Conservation (phyloP, 441 rosid species). For the Arabidopsis lyrata region DNA sequence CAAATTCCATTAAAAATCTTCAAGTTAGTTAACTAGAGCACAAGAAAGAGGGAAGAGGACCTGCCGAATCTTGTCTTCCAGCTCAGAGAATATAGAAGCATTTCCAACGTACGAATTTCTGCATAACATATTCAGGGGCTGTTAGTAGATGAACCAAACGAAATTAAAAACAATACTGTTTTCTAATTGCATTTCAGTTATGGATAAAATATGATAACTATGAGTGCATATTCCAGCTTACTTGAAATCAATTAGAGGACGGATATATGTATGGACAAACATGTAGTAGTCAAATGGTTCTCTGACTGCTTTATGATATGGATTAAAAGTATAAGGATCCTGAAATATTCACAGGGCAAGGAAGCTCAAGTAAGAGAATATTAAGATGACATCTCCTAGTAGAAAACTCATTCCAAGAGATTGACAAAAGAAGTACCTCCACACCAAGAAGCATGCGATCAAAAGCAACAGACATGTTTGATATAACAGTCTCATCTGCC, state of each 20-base stretch:
- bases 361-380: conserved; percentile 30
- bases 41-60: conserved; percentile 45
- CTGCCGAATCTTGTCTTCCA: conserved; percentile 82
- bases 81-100: conserved; percentile 68
- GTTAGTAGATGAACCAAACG: conserved; percentile 27
- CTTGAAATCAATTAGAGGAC: conserved; percentile 90
- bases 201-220: conserved; percentile 11
- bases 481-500: conserved; percentile 68
- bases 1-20: conserved; percentile 4
- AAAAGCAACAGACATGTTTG: conserved; percentile 84
- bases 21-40: conserved; percentile 1
- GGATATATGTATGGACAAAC: conserved; percentile 94
- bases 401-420: conserved; percentile 21
- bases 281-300: conserved; percentile 94
- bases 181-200: neutral
- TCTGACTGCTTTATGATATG: conserved; percentile 85
- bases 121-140: conserved; percentile 37
- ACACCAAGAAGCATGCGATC: conserved; percentile 82
- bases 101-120: conserved; percentile 94
- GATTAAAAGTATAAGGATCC: conserved; percentile 82
- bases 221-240: conserved; percentile 47
- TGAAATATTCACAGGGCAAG: conserved; percentile 50
- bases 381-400: conserved; percentile 19
- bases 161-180: neutral
- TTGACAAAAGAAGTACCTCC: conserved; percentile 60